Base-by-base conservation (phyloP, 129 eudicot genomes). In the Tagetes erecta region DNA sequence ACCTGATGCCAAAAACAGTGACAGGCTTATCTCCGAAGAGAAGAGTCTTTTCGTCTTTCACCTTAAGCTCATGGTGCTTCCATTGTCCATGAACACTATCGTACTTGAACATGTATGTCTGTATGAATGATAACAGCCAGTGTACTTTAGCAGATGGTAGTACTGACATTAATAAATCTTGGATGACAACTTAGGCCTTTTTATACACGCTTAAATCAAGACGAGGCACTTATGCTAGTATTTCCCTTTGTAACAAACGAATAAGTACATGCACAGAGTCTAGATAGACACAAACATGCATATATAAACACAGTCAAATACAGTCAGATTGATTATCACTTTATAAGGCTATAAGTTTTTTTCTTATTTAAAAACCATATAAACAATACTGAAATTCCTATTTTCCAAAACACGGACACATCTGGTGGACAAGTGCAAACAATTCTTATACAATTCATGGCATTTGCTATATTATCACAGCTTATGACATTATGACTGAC, bases 31-130 rank as follows among this genome's bases (percentile, higher is more conserved):
- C 96, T 42, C 91, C 96, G 42, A 89, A 86, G 45, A 89, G 91
- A 82, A 86, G 96, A 64, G 89, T 89, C 78, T 89, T 89, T 13
- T 83, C 86, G 40, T 89, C 96, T 81, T 89, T 82, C 11, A 89
- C 87, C 82, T 86, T 89, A 47, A 89, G 70, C 50, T 89, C 96
- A 76, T 80, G 70, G 76, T 89, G 85, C 87, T 89, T 89, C 96
- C 96, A 89, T 53, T 77, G 84, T 27, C 96, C 86, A 39, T 89
- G 96, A 20, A 89, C 96, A 86, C 77, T 86, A 67, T 89, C 96
- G 45, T 89, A 90, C 85, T 90, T 90, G 81, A 90, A 90, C 96
- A 90, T 90, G 64, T 90, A 90, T 3, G 86, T 83, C 92, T 84
- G 83, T 63, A 68, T 20, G 73, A 76, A 75, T 27, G 9, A 52